These are phyloP conservation scores for Selenicereus undatus DNA, from an alignment of 148 eudicot species.

Conservation along the genomic window DNA sequence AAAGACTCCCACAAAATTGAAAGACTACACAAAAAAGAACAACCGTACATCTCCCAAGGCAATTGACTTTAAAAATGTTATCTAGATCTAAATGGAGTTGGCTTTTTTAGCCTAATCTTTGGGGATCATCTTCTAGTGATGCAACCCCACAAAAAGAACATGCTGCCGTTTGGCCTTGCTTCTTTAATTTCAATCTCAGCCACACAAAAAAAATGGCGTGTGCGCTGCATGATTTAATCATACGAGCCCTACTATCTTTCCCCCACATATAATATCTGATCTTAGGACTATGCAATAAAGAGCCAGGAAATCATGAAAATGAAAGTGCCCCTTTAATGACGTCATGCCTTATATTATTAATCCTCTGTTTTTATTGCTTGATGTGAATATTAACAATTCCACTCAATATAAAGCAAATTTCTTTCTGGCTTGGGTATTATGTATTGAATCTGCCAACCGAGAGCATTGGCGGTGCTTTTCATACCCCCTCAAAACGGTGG, in stretches of 20 bases:
- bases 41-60: not conserved
- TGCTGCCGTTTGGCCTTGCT: no score
- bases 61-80: conserved; percentile 20
- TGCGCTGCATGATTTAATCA: conserved; percentile 24
- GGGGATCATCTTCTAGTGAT: not conserved
- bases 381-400: not conserved
- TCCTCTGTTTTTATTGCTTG: no score
- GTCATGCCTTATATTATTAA: not conserved
- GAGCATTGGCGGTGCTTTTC: no score
- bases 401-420: no score
- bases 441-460: no score
- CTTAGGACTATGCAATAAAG: not conserved
- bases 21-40: conserved; percentile 11
- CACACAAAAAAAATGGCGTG: conserved; percentile 10
- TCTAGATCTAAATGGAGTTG: conserved; percentile 25
- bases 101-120: conserved; percentile 19
- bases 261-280: not conserved
- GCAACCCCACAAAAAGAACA: no score
- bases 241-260: not conserved
- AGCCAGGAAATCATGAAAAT: not conserved
- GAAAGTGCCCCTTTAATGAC: not conserved
- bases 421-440: no score
- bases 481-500: no score
- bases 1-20: conserved; percentile 17
- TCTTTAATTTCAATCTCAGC: no score